Percentiles rank a stretch among this genome's conserved stretches.
Conservation (phyloP, 805 yeast species). For the Candida bentonensis region DNA sequence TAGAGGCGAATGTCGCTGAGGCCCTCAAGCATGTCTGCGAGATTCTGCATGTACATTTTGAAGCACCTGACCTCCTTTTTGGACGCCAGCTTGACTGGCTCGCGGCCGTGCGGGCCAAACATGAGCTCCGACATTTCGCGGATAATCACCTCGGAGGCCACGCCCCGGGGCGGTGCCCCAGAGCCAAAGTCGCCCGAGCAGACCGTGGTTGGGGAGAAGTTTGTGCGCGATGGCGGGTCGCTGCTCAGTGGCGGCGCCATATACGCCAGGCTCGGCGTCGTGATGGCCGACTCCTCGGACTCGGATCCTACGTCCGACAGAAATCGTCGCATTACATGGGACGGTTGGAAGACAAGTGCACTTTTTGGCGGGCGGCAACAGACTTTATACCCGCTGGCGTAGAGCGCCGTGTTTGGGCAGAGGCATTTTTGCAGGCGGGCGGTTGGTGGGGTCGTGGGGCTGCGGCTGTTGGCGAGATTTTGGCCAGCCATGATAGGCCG, state of each 20-base stretch:
- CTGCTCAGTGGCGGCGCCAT: too few relatives aligned
- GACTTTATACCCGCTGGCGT: too few relatives aligned
- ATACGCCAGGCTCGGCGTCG: background rate
- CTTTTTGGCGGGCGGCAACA: too few relatives aligned
- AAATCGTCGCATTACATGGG: constrained; percentile 1
- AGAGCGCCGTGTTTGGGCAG: too few relatives aligned
- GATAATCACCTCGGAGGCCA: background rate
- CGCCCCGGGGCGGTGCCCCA: background rate
- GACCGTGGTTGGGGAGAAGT: background rate
- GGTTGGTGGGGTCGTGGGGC: too few relatives aligned
- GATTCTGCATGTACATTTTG: background rate
- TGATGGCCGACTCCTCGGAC: background rate
- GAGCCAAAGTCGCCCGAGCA: background rate
- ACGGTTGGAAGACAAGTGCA: too few relatives aligned
- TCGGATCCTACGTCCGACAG: background rate
- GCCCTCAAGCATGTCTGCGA: constrained; percentile 1
- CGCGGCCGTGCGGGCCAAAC: background rate
- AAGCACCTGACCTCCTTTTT: background rate
- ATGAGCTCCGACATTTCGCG: background rate
- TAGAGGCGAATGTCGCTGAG: background rate
- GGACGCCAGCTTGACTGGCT: background rate
- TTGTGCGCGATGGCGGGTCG: background rate
- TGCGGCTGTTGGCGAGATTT: too few relatives aligned
- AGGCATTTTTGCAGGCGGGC: too few relatives aligned
- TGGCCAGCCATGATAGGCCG: too few relatives aligned